Percentiles rank a stretch among this genome's conserved stretches.
These are phyloP conservation scores for Populus simonii DNA, from an alignment of 345 rosid genomes.

Conservation along the genomic window DNA sequence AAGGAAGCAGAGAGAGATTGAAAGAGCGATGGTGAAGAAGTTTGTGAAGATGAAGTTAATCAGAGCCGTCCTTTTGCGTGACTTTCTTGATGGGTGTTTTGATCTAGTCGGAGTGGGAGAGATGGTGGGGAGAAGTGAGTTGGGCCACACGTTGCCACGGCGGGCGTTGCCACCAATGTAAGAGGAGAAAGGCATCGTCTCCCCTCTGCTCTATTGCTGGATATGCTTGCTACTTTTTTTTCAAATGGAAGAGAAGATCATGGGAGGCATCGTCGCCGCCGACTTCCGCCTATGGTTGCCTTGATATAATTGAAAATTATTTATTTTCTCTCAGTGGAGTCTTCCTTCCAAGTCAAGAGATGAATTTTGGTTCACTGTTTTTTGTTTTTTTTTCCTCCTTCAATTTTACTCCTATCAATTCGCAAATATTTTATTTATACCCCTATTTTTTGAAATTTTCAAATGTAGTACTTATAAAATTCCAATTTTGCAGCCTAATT, in stretches of 20 bases:
- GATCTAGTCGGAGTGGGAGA: conserved; percentile 41
- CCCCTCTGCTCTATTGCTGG: neutral
- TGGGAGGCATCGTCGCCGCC: neutral
- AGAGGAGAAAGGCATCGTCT: conserved; percentile 67
- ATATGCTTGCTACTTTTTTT: neutral
- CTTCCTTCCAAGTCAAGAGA: neutral
- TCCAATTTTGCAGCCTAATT: no score
- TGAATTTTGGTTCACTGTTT: neutral
- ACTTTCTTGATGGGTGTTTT: conserved; percentile 54
- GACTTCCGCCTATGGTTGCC: neutral
- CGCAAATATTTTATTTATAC: no score
- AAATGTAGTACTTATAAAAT: no score
- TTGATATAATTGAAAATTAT: neutral
- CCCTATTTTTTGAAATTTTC: no score
- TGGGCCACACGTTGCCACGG: conserved; percentile 59
- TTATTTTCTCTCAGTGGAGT: neutral
- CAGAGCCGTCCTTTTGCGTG: conserved; percentile 59
- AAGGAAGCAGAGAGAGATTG: conserved; percentile 65
- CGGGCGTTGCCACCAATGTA: conserved; percentile 54
- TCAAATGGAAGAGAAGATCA: neutral
- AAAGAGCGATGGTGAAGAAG: conserved; percentile 69
- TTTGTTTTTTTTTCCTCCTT: no score
- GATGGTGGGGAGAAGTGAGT: conserved; percentile 46
- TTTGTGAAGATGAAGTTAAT: conserved; percentile 66
- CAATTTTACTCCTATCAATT: no score